phyloP scores from a whole-genome alignment of 2,329 filamentous ascomycete species.

The Thelonectria olida region DNA sequence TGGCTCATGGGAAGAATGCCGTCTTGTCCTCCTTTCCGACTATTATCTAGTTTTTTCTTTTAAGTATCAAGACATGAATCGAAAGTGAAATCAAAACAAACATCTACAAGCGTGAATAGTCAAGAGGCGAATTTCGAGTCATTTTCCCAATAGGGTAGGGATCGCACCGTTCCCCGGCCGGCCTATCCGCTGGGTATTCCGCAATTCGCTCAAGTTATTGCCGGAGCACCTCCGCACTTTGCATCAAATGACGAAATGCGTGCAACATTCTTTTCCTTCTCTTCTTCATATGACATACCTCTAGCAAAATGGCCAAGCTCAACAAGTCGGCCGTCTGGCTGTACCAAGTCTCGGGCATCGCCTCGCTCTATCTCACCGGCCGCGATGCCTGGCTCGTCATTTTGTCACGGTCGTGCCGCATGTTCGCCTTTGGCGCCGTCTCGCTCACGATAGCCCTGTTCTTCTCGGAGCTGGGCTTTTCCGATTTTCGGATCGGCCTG shows the following conservation, averaged over 20 bases:
- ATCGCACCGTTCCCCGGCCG: too few species aligned
- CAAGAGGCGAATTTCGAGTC: too few species aligned
- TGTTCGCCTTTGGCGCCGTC: constrained; percentile 71
- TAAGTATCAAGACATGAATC: too few species aligned
- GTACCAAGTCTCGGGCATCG: constrained; percentile 59
- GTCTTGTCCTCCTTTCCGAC: too few species aligned
- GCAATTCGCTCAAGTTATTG: background rate
- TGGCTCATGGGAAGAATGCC: too few species aligned
- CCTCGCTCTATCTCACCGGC: constrained; percentile 56
- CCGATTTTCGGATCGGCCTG: constrained; percentile 67
- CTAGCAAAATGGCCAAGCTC: background rate
- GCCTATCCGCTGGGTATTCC: background rate
- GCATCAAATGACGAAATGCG: constrained; percentile 2
- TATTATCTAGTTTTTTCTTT: too few species aligned
- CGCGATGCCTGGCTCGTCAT: constrained; percentile 44
- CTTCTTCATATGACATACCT: background rate
- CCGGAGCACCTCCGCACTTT: constrained; percentile 17
- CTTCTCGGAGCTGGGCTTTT: constrained; percentile 63
- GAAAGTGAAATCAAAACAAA: too few species aligned
- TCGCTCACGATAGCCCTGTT: constrained; percentile 70
- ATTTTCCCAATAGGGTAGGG: too few species aligned
- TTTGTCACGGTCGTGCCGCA: constrained; percentile 56
- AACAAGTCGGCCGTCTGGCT: constrained; percentile 36
- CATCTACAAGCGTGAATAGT: too few species aligned
- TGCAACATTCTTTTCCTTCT: background rate